Base-by-base conservation (phyloP, 2,329 filamentous ascomycete genomes). In the Alternaria sp. region DNA sequence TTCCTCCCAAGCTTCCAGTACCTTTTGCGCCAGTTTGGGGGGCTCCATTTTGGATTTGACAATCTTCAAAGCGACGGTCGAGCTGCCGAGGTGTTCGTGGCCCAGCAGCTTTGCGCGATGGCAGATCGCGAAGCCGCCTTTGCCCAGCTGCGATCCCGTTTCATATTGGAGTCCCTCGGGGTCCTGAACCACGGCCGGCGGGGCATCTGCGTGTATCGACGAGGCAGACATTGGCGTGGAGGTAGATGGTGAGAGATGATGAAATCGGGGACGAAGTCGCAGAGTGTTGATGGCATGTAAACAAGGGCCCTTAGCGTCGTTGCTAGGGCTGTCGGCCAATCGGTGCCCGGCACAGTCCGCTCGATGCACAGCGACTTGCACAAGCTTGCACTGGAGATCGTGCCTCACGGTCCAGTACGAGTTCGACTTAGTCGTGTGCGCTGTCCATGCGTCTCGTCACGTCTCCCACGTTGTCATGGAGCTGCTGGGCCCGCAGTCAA, bases 21-120 rank as follows among this genome's bases (percentile, higher is more conserved):
- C 92, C 89, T 94, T 94, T 80, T 94, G 92, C 77, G 92, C 91
- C 86, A 94, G 91, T 80, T 94, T 94, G 63, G 88, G 83, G 8
- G 91, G 90, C 74, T 85, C 84, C 92, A 94, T 94, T 76, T 90
- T 88, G 73, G 90, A 92, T 82, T 90, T 92, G 75, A 95, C 92
- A 75, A 95, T 93, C 83, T 95, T 95, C 72, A 95, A 84, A 47
- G 92, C 92, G 76, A 89, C 91, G 69, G 87, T 86, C 74, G 90
- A 89, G 73, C 87, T 90, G 6, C 87, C 88, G 11, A 89, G 81
- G 65, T 80, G 81, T 59, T 80, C 80, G 55, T 81, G 80, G 47
- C 84, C 87, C 56, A 88, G 84, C 58, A 91, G 82, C 70, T 90
- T 88, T 51, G 90, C 92, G 71, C 89, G 88, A 75, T 94, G 92